Evolutionary conservation across 257 asterid species (phyloP), one percentile per base, ranked within the genome.

Genomic region (Nicotiana undulata): DNA sequence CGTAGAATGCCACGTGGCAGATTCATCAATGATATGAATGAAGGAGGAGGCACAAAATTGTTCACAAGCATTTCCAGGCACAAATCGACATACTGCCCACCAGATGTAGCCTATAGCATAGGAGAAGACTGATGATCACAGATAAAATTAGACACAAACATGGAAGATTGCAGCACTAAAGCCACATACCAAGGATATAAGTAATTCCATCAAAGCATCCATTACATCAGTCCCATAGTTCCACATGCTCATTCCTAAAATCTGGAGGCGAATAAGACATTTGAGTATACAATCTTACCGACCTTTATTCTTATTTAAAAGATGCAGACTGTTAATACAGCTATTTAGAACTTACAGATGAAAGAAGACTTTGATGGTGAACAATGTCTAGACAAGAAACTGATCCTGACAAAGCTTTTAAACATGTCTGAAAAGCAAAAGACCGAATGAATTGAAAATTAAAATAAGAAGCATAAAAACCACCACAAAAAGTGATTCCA

Each of bases 11-110:
- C 94, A 44, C 78, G 85, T 65, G 96, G 92, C 79, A 88, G 85
- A 90, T 88, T 92, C 89, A 91, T 81, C 31, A 81, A 80, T 28
- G 85, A 86, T 64, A 86, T 10, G 81, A 86, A 89, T 86, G 87
- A 76, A 26, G 61, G 11, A 74, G 92, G 99, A 0, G 99, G 98
- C 82, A 82, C 74, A 88, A 96, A 96, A 89, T 96, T 94, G 81
- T 83, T 52, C 26, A 96, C 97, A 74, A 96, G 97, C 93, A 87
- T 86, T 60, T 90, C 93, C 93, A 96, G 87, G 89, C 98, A 96
- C 83, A 90, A 81, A 81, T 96, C 98, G 59, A 94, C 80, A 86
- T 82, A 88, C 40, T 86, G 88, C 63, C 97, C 98, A 82, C 86
- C 88, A 64, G 96, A 88, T 76, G 96, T 87, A 86, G 98, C 98